A percentile compares a stretch with the other conserved stretches of the same genome.
These are phyloP conservation scores for Eurotiales sp. DNA, from an alignment of 2,329 filamentous ascomycete species.

Conservation along the genomic window DNA sequence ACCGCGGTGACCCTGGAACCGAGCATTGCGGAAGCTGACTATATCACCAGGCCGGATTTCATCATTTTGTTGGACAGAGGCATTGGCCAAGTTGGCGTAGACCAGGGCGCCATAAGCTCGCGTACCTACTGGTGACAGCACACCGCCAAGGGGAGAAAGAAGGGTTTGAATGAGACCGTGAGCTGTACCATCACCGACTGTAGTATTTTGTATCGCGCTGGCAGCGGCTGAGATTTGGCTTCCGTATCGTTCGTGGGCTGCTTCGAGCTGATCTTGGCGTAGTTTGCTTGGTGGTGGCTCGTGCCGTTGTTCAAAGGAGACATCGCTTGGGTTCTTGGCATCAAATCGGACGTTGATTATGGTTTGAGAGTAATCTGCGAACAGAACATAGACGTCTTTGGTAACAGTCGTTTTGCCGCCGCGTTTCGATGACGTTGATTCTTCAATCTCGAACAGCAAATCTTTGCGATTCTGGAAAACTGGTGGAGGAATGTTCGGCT, in stretches of 20 bases:
- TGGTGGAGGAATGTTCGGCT: constrained; percentile 74
- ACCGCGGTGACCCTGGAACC: constrained; percentile 92
- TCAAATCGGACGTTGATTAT: constrained; percentile 79
- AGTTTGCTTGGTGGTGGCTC: constrained; percentile 75
- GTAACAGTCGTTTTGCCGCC: constrained; percentile 69
- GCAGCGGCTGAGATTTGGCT: constrained; percentile 70
- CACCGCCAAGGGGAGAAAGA: constrained; percentile 67
- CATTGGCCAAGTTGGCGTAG: constrained; percentile 93
- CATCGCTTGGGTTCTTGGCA: constrained; percentile 66
- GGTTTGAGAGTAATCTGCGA: constrained; percentile 94
- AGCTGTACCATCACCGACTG: constrained; percentile 81
- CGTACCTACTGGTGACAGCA: constrained; percentile 78
- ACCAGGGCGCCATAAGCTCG: constrained; percentile 88
- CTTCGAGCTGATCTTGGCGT: constrained; percentile 90
- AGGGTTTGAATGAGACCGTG: constrained; percentile 75
- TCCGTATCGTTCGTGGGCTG: constrained; percentile 77
- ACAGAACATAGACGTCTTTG: constrained; percentile 82
- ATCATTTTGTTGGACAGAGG: constrained; percentile 82
- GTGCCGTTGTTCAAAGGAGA: constrained; percentile 77
- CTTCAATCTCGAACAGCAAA: constrained; percentile 76
- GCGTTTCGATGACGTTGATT: constrained; percentile 65
- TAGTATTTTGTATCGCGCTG: constrained; percentile 67
- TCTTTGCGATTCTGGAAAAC: constrained; percentile 78
- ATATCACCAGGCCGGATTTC: constrained; percentile 93
- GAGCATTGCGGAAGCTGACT: constrained; percentile 85